Evolutionary conservation across 2,329 filamentous ascomycete genomes (phyloP), one percentile per base, ranked within the genome.

Genomic region (Chaetomium olivaceum): DNA sequence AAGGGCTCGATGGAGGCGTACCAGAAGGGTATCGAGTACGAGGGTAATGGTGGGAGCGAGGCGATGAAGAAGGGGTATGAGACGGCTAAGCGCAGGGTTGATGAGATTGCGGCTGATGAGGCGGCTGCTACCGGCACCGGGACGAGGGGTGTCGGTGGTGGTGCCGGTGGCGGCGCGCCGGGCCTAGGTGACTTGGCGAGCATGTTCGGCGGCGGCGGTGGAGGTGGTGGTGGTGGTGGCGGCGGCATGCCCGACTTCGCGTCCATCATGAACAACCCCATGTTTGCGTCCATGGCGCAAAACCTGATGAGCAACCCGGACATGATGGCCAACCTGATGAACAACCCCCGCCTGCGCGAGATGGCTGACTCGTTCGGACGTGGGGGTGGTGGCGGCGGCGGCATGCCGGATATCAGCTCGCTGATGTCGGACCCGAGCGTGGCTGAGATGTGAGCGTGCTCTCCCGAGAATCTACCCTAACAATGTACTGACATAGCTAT

Each of bases 51-150:
- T 62, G 95, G 95, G 68, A 96, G 91, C 72, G 93, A 98, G 19
- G 93, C 94, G 67, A 98, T 98, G 95, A 94, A 93, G 84, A 96
- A 94, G 81, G 95, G 95, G 23, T 95, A 87, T 76, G 93, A 98
- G 85, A 98, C 95, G 19, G 94, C 93, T 61, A 95, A 91, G 85
- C 88, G 88, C 74, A 87, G 91, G 73, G 89, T 96, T 55, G 92
- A 94, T 69, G 93, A 97, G 78, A 86, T 94, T 74, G 88, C 87
- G 69, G 81, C 77, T 58, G 81, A 80, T 46, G 85, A 83, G 60
- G 77, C 80, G 78, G 58, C 52, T 9, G 63, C 51, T 8, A 52
- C 79, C 75, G 67, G 31, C 3, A 6, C 48, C 19, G 5, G 61
- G 16, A 29, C 64, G 27, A 27, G 60, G 48, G 61, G 29, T 19